Base-by-base conservation (phyloP, 495 filamentous ascomycete genomes). In the Neurospora sp. region DNA sequence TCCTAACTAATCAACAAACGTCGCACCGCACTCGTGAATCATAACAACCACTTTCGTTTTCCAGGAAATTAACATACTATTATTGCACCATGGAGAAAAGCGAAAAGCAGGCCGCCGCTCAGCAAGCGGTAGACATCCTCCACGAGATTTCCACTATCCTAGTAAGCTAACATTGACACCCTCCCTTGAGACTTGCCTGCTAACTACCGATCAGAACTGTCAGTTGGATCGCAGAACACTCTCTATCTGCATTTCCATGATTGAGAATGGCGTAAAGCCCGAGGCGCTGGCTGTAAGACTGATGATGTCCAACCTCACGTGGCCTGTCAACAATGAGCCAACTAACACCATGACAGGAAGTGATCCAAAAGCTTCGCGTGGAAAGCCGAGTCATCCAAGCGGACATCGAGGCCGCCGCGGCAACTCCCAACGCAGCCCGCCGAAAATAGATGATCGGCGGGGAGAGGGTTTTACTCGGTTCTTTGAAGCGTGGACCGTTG, bases 201-300 rank as follows among this genome's bases (percentile, higher is more conserved):
- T 4, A 35, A 9, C 46, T 11, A 70, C 69, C 42, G 20, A 75
- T 20, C 75, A 98, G 96, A 97, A 98, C 80, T 97, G 95, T 40
- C 87, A 96, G 76, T 90, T 99, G 39, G 94, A 97, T 81, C 89
- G 96, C 23, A 91, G 92, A 44, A 93, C 94, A 10, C 87, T 99
- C 14, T 97, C 95, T 10, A 90, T 96, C 72, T 99, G 96, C 79
- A 95, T 98, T 72, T 97, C 93, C 60, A 88, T 99, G 78, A 93
- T 99, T 75, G 96, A 99, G 83, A 98, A 98, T 81, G 96, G 96
- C 7, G 93, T 98, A 11, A 97, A 96, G 82, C 96, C 96, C 7
- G 96, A 98, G 80, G 96, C 95, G 10, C 84, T 99, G 16, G 95
- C 95, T 40, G 96, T 98, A 87, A 73, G 91, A 86, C 16, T 75